Percentiles rank a stretch among this genome's conserved stretches.
Evolutionary conservation across 129 eudicot genomes (phyloP).

Genomic region (Flaveria linearis): DNA sequence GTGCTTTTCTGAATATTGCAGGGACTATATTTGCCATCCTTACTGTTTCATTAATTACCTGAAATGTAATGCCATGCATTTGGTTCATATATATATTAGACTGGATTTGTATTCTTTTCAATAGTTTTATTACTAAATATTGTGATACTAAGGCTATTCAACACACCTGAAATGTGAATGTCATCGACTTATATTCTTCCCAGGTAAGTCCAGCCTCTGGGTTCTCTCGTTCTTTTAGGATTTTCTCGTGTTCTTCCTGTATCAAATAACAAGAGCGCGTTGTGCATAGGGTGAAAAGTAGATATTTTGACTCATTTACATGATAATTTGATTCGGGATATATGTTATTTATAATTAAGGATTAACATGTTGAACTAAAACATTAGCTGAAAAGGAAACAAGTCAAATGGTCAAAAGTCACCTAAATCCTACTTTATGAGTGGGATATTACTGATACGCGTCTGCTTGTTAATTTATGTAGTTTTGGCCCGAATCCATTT

Average conservation of each 20-base stretch:
- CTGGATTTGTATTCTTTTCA: background rate
- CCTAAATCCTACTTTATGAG: background rate
- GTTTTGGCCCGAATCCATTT: background rate
- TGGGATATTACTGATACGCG: too few species aligned
- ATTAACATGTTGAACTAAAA: too few species aligned
- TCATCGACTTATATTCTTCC: constrained; percentile 84
- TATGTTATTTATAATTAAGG: too few species aligned
- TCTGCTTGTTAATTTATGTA: background rate
- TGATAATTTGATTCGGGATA: too few species aligned
- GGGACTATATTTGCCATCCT: constrained; percentile 83
- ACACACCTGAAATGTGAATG: constrained; percentile 62
- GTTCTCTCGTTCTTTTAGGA: constrained; percentile 51
- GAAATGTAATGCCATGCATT: constrained; percentile 26
- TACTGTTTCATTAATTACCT: constrained; percentile 81
- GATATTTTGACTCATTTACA: too few species aligned
- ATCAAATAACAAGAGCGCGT: background rate
- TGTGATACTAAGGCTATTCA: background rate
- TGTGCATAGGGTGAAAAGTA: too few species aligned
- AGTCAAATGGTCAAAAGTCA: background rate
- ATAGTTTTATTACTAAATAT: background rate
- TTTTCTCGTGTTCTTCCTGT: constrained; percentile 72
- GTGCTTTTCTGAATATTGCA: constrained; percentile 71
- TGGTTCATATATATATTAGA: background rate
- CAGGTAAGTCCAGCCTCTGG: constrained; percentile 55
- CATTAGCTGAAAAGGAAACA: too few species aligned